These are phyloP conservation scores for Ailanthus altissimus DNA, from an alignment of 345 rosid species.

Conservation along the genomic window DNA sequence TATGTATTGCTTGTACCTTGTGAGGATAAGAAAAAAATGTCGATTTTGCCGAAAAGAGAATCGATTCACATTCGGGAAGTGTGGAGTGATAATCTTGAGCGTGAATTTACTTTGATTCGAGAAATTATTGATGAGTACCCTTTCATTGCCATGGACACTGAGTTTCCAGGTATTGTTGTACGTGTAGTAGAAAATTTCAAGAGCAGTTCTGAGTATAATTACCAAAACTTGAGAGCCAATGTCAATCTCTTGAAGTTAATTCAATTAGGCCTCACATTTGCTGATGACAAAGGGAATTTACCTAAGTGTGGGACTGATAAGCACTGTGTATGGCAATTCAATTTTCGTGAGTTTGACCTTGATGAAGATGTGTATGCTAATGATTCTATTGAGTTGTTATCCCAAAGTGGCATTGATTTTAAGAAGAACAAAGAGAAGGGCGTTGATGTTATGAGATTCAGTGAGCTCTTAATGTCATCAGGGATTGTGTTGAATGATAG, in stretches of 20 bases:
- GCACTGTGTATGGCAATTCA: slow-evolving; percentile 75
- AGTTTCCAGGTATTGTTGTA: slow-evolving; percentile 71
- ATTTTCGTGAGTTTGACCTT: slow-evolving; percentile 63
- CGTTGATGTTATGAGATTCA: slow-evolving; percentile 48
- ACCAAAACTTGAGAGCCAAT: slow-evolving; percentile 59
- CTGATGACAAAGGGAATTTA: slow-evolving; percentile 65
- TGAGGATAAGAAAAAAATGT: slow-evolving; percentile 31
- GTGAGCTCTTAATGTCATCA: slow-evolving; percentile 70
- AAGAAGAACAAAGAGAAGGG: slow-evolving; percentile 54
- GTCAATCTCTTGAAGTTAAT: slow-evolving; percentile 75
- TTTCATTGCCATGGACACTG: slow-evolving; percentile 78
- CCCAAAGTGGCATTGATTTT: slow-evolving; percentile 69
- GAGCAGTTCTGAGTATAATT: slow-evolving; percentile 51
- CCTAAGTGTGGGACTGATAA: slow-evolving; percentile 65
- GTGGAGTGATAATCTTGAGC: slow-evolving; percentile 61
- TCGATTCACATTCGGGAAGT: slow-evolving; percentile 68
- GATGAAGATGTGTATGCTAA: slow-evolving; percentile 53
- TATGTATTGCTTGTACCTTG: slow-evolving; percentile 10
- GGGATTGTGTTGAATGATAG: slow-evolving; percentile 70
- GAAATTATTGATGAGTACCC: slow-evolving; percentile 59
- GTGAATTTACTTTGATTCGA: slow-evolving; percentile 51
- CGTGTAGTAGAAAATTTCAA: slow-evolving; percentile 53
- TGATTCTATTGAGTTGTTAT: slow-evolving; percentile 66
- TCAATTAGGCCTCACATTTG: slow-evolving; percentile 72
- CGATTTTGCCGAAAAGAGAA: slow-evolving; percentile 54